Base-by-base conservation (phyloP, 257 asterid species). In the Henckelia pumila region DNA sequence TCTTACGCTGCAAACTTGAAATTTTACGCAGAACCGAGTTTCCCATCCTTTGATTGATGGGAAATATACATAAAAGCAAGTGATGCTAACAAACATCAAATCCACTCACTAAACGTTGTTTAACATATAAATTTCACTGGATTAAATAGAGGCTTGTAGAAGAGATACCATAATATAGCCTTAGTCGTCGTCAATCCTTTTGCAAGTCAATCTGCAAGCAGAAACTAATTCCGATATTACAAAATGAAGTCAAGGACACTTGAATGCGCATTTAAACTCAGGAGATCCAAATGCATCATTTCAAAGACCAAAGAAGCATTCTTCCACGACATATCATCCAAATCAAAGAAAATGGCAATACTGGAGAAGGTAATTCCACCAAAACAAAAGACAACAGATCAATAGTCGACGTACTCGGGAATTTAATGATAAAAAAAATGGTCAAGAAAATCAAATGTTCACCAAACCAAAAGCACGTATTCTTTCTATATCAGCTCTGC, bases 151-250 rank as follows among this genome's bases (percentile, higher is more conserved):
- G 44, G 52, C 35, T 1, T 22, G 5, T 10, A 52, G 44, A 44
- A 26, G 61, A 14, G n/a, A 24, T 52, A 53, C 70, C 70, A 52
- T 66, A 52, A 66, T 28, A 61, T 66, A 16, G 50, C 32, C 62
- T 11, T 32, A 20, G 21, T 61, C 9, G 20, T 6, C 32, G 56
- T 52, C 52, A 1, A 19, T 61, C 28, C 35, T 10, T 32, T 53
- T 14, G 29, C 29, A 24, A 6, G 28, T 53, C 61, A 30, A 52
- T 21, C 70, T 29, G 53, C 50, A 66, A 66, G 25, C 22, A 29
- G 14, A 59, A 16, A 59, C 50, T 5, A 57, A 59, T 7, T 59
- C 22, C 21, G 14, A 16, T 26, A 14, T 33, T 8, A 35, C 0
- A 35, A 35, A 35, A 35, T 10, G 14, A 35, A 9, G 3, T 35